Evolutionary conservation across 192 early-diverging fungal genomes (phyloP), one percentile per base, ranked within the genome.

Genomic region (Coemansia sp.): DNA sequence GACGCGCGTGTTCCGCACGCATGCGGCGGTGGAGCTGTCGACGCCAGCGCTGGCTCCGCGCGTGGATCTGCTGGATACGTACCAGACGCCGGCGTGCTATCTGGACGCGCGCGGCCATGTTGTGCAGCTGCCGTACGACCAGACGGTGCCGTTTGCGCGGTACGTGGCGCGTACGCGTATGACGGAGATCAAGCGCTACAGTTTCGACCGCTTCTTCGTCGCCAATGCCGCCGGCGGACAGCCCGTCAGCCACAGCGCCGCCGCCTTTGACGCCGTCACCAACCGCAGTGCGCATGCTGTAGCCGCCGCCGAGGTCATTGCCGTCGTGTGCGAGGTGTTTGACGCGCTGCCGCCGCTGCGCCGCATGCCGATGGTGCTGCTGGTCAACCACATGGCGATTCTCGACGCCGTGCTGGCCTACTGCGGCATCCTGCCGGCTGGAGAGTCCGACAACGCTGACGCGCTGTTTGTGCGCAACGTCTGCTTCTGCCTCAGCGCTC

Each of bases 221-320:
- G 84, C 89, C 64, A 95, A 92, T 54, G 72, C 82, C 4, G 87
- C 83, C 8, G 94, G 94, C 7, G 95, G 94, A 5, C 95, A 95
- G 70, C 95, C 95, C 0, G 73, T 87, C 36, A 73, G 83, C 14
- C 83, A 91, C 3, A 62, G 84, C 27, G 94, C 94, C 61, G 93
- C 87, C 42, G 92, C 95, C 55, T 97, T 97, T 82, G 96, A 98
- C 63, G 91, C 95, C 44, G 89, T 96, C 6, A 87, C 87, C 37
- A 54, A 86, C 77, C 13, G 63, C 71, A 53, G 75, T 66, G 41
- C 83, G 65, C 55, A 90, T 88, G 86, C 72, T 3, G 83, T 92
- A 38, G 85, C 91, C 0, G 95, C 95, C 33, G 94, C 94, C 3
- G 96, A 98, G 70, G 83, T 94, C 1, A 71, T 97, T n/a, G 88